Conservation (phyloP, 805 yeast genomes). For the Wickerhamiella lipophila region DNA sequence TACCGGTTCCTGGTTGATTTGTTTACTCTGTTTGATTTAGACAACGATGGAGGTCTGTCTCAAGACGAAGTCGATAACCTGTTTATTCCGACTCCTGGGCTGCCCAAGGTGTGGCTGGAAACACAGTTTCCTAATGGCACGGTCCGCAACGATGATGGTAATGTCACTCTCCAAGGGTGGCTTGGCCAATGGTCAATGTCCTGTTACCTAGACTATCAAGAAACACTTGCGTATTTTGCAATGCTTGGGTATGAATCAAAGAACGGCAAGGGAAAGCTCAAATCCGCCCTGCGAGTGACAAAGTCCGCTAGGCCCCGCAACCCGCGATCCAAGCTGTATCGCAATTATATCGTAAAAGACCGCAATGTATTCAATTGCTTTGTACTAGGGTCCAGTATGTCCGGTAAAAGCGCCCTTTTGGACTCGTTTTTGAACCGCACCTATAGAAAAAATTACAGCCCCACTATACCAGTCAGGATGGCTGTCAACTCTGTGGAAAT, state of each 20-base stretch:
- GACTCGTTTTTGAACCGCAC: constrained; percentile 71
- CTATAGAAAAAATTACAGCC: constrained; percentile 58
- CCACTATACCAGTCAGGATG: constrained; percentile 66
- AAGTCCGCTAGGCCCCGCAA: constrained; percentile 62
- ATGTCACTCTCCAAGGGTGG: constrained; percentile 95
- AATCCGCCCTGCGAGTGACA: constrained; percentile 60
- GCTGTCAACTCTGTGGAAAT: constrained; percentile 89
- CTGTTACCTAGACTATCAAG: constrained; percentile 69
- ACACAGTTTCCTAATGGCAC: constrained; percentile 77
- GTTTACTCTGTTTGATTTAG: constrained; percentile 77
- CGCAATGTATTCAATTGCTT: constrained; percentile 87
- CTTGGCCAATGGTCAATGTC: constrained; percentile 98
- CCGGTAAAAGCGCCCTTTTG: constrained; percentile 78
- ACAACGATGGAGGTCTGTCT: constrained; percentile 90
- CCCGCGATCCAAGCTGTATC: constrained; percentile 49
- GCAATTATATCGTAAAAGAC: constrained; percentile 55
- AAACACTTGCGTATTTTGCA: constrained; percentile 78
- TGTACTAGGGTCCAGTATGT: constrained; percentile 67
- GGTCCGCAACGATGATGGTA: constrained; percentile 79
- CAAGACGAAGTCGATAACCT: constrained; percentile 54
- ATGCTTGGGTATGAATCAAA: constrained; percentile 68
- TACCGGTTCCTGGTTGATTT: constrained; percentile 84
- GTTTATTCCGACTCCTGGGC: constrained; percentile 85
- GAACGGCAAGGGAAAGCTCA: constrained; percentile 24
- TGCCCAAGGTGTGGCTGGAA: constrained; percentile 77